A percentile compares a stretch with the other conserved stretches of the same genome.
These are phyloP conservation scores for Tolypocladium pustulatum DNA, from an alignment of 2,329 filamentous ascomycete species.

Conservation along the genomic window DNA sequence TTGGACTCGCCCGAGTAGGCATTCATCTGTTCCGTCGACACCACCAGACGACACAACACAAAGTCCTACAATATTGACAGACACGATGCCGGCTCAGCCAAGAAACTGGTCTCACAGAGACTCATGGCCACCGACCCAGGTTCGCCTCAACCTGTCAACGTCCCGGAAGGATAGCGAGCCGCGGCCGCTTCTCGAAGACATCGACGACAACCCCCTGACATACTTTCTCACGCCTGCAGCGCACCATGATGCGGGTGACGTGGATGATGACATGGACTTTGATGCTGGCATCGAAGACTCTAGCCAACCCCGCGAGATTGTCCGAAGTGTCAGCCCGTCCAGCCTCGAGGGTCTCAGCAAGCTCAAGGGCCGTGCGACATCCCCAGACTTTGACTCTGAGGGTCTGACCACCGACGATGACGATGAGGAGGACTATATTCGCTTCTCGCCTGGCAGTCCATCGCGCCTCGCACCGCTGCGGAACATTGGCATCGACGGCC, in stretches of 20 bases:
- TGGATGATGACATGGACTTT: slow-evolving; percentile 37
- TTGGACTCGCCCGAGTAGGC: background rate
- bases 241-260: slow-evolving; percentile 26
- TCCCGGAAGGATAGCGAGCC: slow-evolving; percentile 20
- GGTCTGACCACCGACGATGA: slow-evolving; percentile 34
- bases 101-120: slow-evolving; percentile 26
- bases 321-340: slow-evolving; percentile 47
- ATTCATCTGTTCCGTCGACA: background rate
- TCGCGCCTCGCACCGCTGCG: slow-evolving; percentile 31
- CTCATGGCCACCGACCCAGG: slow-evolving; percentile 42
- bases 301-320: slow-evolving; percentile 30
- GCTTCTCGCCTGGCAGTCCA: slow-evolving; percentile 28
- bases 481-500: slow-evolving; percentile 28
- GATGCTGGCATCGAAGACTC: slow-evolving; percentile 48
- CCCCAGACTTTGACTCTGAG: slow-evolving; percentile 29
- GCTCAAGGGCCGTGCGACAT: slow-evolving; percentile 20
- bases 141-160: slow-evolving; percentile 32
- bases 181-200: slow-evolving; percentile 33
- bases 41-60: too few species aligned
- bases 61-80: background rate
- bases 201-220: slow-evolving; percentile 42
- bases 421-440: slow-evolving; percentile 40
- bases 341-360: slow-evolving; percentile 41
- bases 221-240: slow-evolving; percentile 45
- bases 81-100: slow-evolving; percentile 24